Evolutionary conservation across 495 filamentous ascomycete species (phyloP).

Genomic region (Cercophora samala): DNA sequence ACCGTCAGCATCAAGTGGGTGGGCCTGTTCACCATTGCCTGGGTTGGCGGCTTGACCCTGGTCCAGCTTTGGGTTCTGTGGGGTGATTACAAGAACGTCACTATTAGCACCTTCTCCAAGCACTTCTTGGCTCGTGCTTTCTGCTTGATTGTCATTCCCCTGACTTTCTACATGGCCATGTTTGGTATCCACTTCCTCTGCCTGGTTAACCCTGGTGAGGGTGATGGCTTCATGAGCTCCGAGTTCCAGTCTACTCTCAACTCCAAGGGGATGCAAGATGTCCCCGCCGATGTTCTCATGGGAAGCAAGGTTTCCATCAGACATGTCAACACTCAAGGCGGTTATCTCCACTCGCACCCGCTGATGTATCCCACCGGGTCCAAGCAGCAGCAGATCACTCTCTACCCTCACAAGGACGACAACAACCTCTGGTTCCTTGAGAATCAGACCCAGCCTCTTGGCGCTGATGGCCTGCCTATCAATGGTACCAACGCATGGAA

Average conservation of each 20-base stretch:
- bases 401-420: conserved; percentile 98
- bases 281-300: conserved; percentile 85
- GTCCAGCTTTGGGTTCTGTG: conserved; percentile 93
- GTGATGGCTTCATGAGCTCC: conserved; percentile 98
- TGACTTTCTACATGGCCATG: conserved; percentile 90
- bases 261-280: conserved; percentile 91
- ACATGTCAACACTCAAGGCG: conserved; percentile 94
- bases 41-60: conserved; percentile 88
- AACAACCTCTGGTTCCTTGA: conserved; percentile 94
- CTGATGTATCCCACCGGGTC: conserved; percentile 97
- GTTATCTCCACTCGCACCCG: conserved; percentile 92
- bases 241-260: conserved; percentile 98
- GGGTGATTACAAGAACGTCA: conserved; percentile 80
- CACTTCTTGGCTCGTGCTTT: conserved; percentile 89
- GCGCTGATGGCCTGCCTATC: conserved; percentile 67
- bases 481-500: conserved; percentile 84
- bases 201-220: conserved; percentile 90
- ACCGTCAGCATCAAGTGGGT: conserved; percentile 99
- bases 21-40: conserved; percentile 95
- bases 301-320: conserved; percentile 83
- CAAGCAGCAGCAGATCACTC: conserved; percentile 97
- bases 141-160: conserved; percentile 86
- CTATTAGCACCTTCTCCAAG: conserved; percentile 84
- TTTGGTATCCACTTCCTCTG: conserved; percentile 94
- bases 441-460: conserved; percentile 90